These are phyloP conservation scores for Monosporascus cannonballus DNA, from an alignment of 2,329 filamentous ascomycete species.

Conservation along the genomic window DNA sequence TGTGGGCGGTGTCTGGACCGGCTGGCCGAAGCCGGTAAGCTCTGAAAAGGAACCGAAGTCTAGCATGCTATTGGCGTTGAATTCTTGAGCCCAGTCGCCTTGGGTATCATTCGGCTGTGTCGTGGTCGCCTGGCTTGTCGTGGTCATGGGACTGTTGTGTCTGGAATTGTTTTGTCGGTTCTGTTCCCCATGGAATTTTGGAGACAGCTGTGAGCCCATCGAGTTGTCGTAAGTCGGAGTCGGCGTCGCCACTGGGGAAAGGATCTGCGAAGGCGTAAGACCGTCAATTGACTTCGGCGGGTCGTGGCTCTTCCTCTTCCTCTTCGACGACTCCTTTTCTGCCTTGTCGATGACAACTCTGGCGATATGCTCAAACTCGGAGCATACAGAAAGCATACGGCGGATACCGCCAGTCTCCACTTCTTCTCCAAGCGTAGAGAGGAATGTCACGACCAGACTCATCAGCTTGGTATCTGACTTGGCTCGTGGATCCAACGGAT, in stretches of 20 bases:
- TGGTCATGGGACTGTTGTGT: conserved; percentile 33
- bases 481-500: conserved; percentile 82
- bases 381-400: conserved; percentile 87
- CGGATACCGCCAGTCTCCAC: conserved; percentile 86
- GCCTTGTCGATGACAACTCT: conserved; percentile 85
- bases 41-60: conserved; percentile 41
- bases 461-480: conserved; percentile 86
- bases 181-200: conserved; percentile 28
- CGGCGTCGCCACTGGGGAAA: conserved; percentile 20
- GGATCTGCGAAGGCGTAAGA: conserved; percentile 10
- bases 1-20: conserved; percentile 19
- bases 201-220: conserved; percentile 18
- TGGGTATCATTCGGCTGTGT: conserved; percentile 39
- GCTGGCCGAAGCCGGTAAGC: conserved; percentile 37
- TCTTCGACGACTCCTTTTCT: conserved; percentile 74
- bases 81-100: conserved; percentile 39
- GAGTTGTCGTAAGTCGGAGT: conserved; percentile 25
- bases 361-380: conserved; percentile 95
- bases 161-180: conserved; percentile 26
- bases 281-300: conserved; percentile 11
- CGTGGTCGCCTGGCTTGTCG: conserved; percentile 29
- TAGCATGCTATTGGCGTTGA: conserved; percentile 27
- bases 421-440: conserved; percentile 83
- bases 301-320: conserved; percentile 77
- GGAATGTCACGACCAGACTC: conserved; percentile 86